These are phyloP conservation scores for Trichoderma atroviride DNA, from an alignment of 2,329 filamentous ascomycete species.

Conservation along the genomic window DNA sequence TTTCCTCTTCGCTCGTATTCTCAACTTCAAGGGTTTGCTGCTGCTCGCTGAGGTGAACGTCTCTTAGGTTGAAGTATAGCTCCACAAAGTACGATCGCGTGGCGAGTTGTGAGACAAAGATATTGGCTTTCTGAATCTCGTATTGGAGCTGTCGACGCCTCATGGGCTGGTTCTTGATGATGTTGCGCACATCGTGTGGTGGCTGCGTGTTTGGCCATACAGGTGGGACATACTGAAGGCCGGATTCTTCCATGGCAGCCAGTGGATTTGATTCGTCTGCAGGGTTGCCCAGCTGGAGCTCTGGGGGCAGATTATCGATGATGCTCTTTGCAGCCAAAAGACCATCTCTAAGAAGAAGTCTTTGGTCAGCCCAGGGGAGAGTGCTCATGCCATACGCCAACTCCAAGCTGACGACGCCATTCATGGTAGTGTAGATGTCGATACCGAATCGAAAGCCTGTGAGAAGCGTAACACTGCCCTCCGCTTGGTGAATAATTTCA, in stretches of 20 bases:
- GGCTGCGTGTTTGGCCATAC: conserved; percentile 51
- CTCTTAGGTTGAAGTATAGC: conserved; percentile 77
- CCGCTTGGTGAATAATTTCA: conserved; percentile 70
- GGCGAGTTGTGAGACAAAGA: conserved; percentile 78
- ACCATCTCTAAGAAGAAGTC: conserved; percentile 70
- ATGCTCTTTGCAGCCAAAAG: conserved; percentile 70
- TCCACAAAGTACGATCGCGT: conserved; percentile 85
- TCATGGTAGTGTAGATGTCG: conserved; percentile 79
- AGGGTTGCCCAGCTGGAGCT: conserved; percentile 61
- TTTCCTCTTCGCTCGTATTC: conserved; percentile 42
- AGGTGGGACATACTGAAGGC: conserved; percentile 56
- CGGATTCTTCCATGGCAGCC: conserved; percentile 47
- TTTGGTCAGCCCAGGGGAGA: conserved; percentile 77
- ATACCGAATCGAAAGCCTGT: conserved; percentile 81
- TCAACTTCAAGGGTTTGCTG: conserved; percentile 38
- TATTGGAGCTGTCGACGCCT: conserved; percentile 67
- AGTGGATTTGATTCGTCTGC: conserved; percentile 43
- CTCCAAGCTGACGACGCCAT: conserved; percentile 75
- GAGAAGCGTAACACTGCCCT: conserved; percentile 68
- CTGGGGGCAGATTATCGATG: conserved; percentile 67
- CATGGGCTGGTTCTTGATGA: conserved; percentile 52
- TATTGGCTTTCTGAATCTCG: conserved; percentile 91
- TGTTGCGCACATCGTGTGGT: conserved; percentile 53
- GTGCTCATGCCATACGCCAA: conserved; percentile 79
- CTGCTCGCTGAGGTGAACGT: conserved; percentile 60